Base-by-base conservation (phyloP, 116 monocot genomes). In the Iris pallida region DNA sequence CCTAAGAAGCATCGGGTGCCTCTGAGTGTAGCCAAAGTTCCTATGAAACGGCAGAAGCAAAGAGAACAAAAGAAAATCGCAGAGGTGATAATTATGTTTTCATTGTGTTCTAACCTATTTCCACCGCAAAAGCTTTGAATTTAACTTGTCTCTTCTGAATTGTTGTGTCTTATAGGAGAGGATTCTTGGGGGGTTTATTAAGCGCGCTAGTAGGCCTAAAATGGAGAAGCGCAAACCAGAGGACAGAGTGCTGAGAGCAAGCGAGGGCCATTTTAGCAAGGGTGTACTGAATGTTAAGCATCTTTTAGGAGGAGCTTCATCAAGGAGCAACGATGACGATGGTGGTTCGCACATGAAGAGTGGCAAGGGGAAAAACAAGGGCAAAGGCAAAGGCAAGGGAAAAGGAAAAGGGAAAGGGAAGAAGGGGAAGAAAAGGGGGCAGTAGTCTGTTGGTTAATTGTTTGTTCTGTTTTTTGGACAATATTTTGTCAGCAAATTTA, bases 281-380 rank as follows among this genome's bases (percentile, higher is more conserved):
- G 83, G 83, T 52, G 63, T 83, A 15, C 71, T 83, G 30, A 65
- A 83, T 63, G 83, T 83, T 16, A 83, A 83, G 67, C 78, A 78
- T 74, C 78, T 83, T n/a, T 41, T 83, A 52, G 55, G 46, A 47
- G 45, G 53, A 58, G 61, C 60, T 18, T 42, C 20, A 63, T 42
- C 76, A 0, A 68, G 47, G 9, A 48, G 46, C 18, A 53, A 64
- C 43, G 60, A 53, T 6, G 47, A 14, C 9, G 60, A 64, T 44
- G 60, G 53, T 6, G 47, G 13, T 13, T 6, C 72, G 13, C 10
- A 63, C 12, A 66, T 16, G 78, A 71, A 70, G 66, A 40, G 46
- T 42, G 68, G 57, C 30, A 70, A 60, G 60, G 78, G 70, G 2
- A 70, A 70, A 44, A 72, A 68, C 0, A 81, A 72, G 42, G 71